Evolutionary conservation across 371 early-diverging fungal species (phyloP), one percentile per base, ranked within the genome.

Genomic region (Blakeslea trispora): DNA sequence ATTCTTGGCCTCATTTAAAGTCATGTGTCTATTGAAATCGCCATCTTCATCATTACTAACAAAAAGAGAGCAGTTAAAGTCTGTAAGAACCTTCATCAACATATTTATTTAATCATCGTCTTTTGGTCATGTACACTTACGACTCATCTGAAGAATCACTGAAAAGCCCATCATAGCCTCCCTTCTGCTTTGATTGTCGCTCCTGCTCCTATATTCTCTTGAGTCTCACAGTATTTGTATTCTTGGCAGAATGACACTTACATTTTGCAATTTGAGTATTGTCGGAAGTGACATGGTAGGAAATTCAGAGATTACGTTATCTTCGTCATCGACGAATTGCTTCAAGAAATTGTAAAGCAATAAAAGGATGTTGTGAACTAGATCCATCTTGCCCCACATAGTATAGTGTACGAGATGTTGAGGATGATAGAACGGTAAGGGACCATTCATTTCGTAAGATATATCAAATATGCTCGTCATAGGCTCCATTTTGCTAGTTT

Each of bases 391-490:
- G 77, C 90, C 90, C 91, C 90, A 91, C 68, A 91, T 67, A 17
- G 91, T 66, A 61, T 91, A 89, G 48, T 91, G 85, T 9, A 83
- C 72, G 40, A 93, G 61, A 35, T 89, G 71, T n/a, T 78, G 64
- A 1, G 93, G 93, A 61, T 93, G 91, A 61, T 92, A 88, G 44
- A 90, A 86, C 0, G 89, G 90, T 21, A 88, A 57, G 0, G 86
- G 82, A 0, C 86, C 86, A 55, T 85, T 83, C 66, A 81, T 70
- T 53, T 52, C 72, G 50, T 65, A 85, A 22, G 71, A 77, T 51
- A 71, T 45, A 60, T 86, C 84, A 57, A 77, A 84, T 0, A 86
- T 69, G 31, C 81, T 85, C 11, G 83, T 76, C 53, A 80, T 68
- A 1, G 63, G 64, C 45, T 75, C 71, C 42, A 72, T 23, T 14